phyloP scores from a whole-genome alignment of 1,284 basidiomycete species.

The Lignosus rhinocerotis region DNA sequence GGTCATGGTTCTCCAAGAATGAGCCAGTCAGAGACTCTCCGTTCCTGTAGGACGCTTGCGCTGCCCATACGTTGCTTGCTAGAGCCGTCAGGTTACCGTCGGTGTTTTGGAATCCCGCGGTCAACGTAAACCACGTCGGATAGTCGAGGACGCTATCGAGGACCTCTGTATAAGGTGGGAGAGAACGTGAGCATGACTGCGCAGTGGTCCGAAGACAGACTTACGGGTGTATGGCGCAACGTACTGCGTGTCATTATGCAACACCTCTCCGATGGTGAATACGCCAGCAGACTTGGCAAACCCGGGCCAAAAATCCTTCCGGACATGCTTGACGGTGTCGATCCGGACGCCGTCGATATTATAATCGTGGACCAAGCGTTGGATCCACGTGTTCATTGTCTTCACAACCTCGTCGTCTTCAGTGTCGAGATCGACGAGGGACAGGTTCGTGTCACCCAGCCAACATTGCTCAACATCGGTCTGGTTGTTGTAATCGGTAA shows the following conservation, averaged over 20 bases:
- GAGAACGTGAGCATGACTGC: background rate
- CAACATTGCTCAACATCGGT: constrained; percentile 74
- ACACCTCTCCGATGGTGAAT: constrained; percentile 85
- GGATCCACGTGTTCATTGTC: constrained; percentile 63
- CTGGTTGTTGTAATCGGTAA: constrained; percentile 49
- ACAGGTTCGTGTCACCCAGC: constrained; percentile 69
- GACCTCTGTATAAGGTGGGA: constrained; percentile 35
- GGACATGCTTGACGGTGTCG: constrained; percentile 68
- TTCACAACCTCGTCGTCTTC: constrained; percentile 57
- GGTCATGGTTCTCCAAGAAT: constrained; percentile 85
- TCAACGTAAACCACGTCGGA: constrained; percentile 70
- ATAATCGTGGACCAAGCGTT: constrained; percentile 60
- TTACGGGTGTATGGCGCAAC: constrained; percentile 31
- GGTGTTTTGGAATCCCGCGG: constrained; percentile 64
- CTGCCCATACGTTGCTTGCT: constrained; percentile 50
- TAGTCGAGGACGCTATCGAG: constrained; percentile 72
- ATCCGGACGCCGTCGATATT: constrained; percentile 74
- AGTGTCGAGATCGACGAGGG: constrained; percentile 75
- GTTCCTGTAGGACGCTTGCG: constrained; percentile 52
- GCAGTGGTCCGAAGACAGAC: constrained; percentile 33
- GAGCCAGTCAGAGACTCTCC: constrained; percentile 50
- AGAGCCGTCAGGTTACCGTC: constrained; percentile 61
- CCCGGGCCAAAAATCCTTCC: constrained; percentile 64
- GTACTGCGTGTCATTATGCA: constrained; percentile 55
- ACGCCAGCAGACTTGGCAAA: constrained; percentile 75